A percentile compares a stretch with the other conserved stretches of the same genome.
These are phyloP conservation scores for Penicillium carneum DNA, from an alignment of 2,329 filamentous ascomycete genomes.

Conservation along the genomic window DNA sequence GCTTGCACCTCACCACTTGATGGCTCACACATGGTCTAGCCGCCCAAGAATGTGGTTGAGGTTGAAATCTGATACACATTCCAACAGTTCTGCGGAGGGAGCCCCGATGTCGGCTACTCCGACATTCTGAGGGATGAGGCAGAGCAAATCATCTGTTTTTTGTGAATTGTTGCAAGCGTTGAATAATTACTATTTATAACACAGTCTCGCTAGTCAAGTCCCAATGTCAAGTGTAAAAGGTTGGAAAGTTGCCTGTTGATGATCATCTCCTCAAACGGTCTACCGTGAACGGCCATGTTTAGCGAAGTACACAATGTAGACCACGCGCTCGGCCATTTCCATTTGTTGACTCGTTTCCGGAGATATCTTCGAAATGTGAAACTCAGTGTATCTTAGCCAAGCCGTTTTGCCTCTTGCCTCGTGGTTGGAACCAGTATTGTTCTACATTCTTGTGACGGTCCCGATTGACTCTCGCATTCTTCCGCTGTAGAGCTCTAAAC, in stretches of 20 bases:
- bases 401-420: slow-evolving; percentile 25
- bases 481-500: slow-evolving; percentile 23
- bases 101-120: slow-evolving; percentile 7
- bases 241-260: slow-evolving; percentile 6
- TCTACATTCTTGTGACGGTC: slow-evolving; percentile 32
- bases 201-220: neutral
- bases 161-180: neutral
- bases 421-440: slow-evolving; percentile 28
- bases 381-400: slow-evolving; percentile 2
- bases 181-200: slow-evolving; percentile 8
- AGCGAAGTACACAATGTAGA: slow-evolving; percentile 9
- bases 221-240: neutral
- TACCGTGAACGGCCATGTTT: slow-evolving; percentile 30
- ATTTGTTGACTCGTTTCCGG: slow-evolving; percentile 23
- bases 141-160: neutral
- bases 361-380: slow-evolving; percentile 10
- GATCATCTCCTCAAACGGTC: slow-evolving; percentile 18
- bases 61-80: neutral
- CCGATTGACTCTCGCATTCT: slow-evolving; percentile 33
- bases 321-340: slow-evolving; percentile 17
- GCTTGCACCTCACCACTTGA: neutral
- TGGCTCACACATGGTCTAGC: neutral
- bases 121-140: neutral
- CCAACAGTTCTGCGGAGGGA: slow-evolving; percentile 12
- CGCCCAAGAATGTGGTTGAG: neutral